Base-by-base conservation (phyloP, 306 rosid species). In the Lithocarpus polystachyus region DNA sequence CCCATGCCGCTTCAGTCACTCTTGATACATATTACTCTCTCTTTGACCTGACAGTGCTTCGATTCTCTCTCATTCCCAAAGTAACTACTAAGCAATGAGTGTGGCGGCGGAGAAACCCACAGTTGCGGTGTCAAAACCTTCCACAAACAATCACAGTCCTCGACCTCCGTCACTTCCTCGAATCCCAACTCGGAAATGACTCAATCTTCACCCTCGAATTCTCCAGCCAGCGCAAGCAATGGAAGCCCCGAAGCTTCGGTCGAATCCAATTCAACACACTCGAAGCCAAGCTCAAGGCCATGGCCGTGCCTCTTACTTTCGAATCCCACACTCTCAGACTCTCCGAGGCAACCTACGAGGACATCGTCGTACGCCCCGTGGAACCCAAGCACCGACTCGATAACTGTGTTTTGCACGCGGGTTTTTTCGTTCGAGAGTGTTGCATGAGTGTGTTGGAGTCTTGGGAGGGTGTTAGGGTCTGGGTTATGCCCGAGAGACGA, bases 191-290 rank as follows among this genome's bases (percentile, higher is more conserved):
- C 5, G 92, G 92, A 3, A 73, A 80, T 11, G 84, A 87, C 77
- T 85, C 97, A 28, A 75, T 92, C 80, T 94, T 82, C 87, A 97
- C 99, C 81, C 68, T 92, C 18, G 95, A 94, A 71, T 92, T 91
- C 86, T 65, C 62, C 78, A 77, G 84, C 45, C 92, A 87, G 54
- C 90, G 84, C 78, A 28, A 79, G 73, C 91, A 91, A 87, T 94
- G 97, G 97, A 92, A 88, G 73, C 89, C 97, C 0, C 92, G 97
- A 4, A 91, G 92, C 80, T 56, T 53, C n/a, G 97, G 97, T 12
- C 92, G 97, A 18, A 82, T 92, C 54, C 99, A 94, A 87, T 94
- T 94, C 89, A 53, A 89, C 1, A 68, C 89, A 26, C 78, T 82
- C 37, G 61, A 48, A 0, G 80, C 86, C 29, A 92, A 84, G 76